These are phyloP conservation scores for Colletotrichum sp. DNA, from an alignment of 2,329 filamentous ascomycete species.

Conservation along the genomic window DNA sequence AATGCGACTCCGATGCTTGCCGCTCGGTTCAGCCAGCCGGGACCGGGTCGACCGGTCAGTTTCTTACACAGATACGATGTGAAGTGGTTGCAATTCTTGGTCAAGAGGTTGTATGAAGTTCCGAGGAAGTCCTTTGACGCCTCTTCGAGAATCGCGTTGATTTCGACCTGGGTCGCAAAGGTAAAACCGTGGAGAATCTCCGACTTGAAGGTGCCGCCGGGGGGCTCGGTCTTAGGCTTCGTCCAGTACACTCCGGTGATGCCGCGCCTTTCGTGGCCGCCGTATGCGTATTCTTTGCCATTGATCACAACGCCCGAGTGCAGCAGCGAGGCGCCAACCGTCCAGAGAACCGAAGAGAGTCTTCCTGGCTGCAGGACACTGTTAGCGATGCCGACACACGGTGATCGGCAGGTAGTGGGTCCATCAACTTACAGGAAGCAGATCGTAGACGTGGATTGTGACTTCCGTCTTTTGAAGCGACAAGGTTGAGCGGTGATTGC, in stretches of 20 bases:
- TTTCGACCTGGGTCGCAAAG: slow-evolving; percentile 69
- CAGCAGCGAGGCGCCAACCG: slow-evolving; percentile 76
- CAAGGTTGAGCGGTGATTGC: slow-evolving; percentile 65
- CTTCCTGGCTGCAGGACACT: slow-evolving; percentile 66
- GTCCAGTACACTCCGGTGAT: slow-evolving; percentile 87
- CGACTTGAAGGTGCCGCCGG: slow-evolving; percentile 77
- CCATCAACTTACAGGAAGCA: slow-evolving; percentile 64
- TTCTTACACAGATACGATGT: slow-evolving; percentile 77
- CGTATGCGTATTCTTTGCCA: slow-evolving; percentile 83
- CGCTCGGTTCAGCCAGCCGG: slow-evolving; percentile 80
- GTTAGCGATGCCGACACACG: background rate
- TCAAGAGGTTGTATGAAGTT: slow-evolving; percentile 79
- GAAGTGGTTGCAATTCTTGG: slow-evolving; percentile 89
- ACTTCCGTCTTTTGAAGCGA: slow-evolving; percentile 77
- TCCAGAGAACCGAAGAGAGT: slow-evolving; percentile 79
- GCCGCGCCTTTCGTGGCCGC: slow-evolving; percentile 74
- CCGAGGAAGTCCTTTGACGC: slow-evolving; percentile 78
- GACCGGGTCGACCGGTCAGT: slow-evolving; percentile 73
- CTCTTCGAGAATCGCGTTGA: slow-evolving; percentile 70
- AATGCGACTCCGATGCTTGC: slow-evolving; percentile 83
- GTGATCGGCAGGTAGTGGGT: background rate
- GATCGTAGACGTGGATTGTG: slow-evolving; percentile 78
- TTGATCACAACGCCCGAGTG: slow-evolving; percentile 86
- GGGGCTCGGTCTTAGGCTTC: slow-evolving; percentile 72
- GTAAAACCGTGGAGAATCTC: slow-evolving; percentile 83